phyloP scores from a whole-genome alignment of 768 basidiomycete genomes.

The Galerina marginata region DNA sequence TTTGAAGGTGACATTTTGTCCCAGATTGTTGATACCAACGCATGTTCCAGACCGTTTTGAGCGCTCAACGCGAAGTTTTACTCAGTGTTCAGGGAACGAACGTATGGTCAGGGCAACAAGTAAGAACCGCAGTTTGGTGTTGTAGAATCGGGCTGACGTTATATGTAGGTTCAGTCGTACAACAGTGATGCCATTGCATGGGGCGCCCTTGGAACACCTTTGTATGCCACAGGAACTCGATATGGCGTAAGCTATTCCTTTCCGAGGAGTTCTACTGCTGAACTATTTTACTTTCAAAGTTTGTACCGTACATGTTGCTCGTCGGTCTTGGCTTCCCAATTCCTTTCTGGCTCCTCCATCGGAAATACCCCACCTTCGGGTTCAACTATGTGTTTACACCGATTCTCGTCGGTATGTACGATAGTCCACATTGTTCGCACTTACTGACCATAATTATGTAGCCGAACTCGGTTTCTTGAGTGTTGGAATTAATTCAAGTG shows the following conservation, averaged over 20 bases:
- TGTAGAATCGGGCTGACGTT: too few species aligned
- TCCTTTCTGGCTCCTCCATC: conserved; percentile 56
- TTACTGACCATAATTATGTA: background rate
- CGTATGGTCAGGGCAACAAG: conserved; percentile 62
- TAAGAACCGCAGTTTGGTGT: conserved; percentile 5
- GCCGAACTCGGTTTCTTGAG: conserved; percentile 46
- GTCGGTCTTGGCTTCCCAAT: conserved; percentile 55
- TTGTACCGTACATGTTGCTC: conserved; percentile 49
- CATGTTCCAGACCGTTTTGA: conserved; percentile 25
- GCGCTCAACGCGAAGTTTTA: conserved; percentile 43
- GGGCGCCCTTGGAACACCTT: conserved; percentile 56
- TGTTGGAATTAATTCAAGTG: conserved; percentile 57
- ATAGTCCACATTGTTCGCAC: too few species aligned
- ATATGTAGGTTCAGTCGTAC: conserved; percentile 43
- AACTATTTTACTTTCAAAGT: conserved; percentile 24
- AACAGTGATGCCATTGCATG: conserved; percentile 60
- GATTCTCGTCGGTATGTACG: conserved; percentile 37
- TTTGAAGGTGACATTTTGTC: conserved; percentile 24
- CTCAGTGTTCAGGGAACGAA: conserved; percentile 52
- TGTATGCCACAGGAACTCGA: conserved; percentile 48
- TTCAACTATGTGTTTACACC: conserved; percentile 51
- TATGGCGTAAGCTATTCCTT: conserved; percentile 41
- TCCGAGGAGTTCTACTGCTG: background rate
- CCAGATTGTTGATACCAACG: too few species aligned
- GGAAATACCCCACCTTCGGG: conserved; percentile 49